A percentile compares a stretch with the other conserved stretches of the same genome.
phyloP scores from a whole-genome alignment of 1,284 basidiomycete species.

The Microbotryum scabiosae region DNA sequence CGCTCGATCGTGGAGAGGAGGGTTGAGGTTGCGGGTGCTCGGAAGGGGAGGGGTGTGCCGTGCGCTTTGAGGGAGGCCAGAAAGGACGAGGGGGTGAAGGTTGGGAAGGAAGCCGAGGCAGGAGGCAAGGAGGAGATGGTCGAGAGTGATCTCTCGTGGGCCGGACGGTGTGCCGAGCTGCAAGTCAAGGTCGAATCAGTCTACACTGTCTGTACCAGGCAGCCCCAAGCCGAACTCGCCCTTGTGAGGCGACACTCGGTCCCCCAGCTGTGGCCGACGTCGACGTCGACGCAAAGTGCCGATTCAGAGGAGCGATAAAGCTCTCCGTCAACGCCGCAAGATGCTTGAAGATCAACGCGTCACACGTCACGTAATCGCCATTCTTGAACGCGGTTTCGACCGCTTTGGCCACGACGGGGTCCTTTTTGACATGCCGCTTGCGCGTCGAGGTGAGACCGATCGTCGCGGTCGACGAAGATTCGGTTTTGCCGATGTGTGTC shows the following conservation, averaged over 20 bases:
- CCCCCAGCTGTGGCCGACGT: constrained; percentile 39
- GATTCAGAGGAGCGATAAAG: constrained; percentile 81
- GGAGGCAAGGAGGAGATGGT: constrained; percentile 44
- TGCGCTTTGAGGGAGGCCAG: constrained; percentile 69
- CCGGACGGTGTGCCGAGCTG: constrained; percentile 2
- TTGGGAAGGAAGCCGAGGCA: constrained; percentile 61
- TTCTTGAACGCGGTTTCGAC: constrained; percentile 24
- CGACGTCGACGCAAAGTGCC: constrained; percentile 69
- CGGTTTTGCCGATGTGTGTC: constrained; percentile 3
- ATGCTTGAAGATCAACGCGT: constrained; percentile 63
- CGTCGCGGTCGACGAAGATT: constrained; percentile 29
- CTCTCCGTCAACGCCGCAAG: constrained; percentile 80
- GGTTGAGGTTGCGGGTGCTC: constrained; percentile 10
- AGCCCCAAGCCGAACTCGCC: background rate
- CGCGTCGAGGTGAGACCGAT: constrained; percentile 68
- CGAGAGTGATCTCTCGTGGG: constrained; percentile 31
- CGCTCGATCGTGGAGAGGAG: constrained; percentile 12
- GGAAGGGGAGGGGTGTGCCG: constrained; percentile 46
- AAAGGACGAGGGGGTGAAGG: constrained; percentile 54
- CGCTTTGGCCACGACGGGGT: constrained; percentile 51
- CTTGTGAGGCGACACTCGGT: too few species aligned
- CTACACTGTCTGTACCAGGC: background rate
- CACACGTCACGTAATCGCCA: constrained; percentile 48
- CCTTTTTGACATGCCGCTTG: constrained; percentile 64
- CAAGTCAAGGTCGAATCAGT: background rate